A percentile compares a stretch with the other conserved stretches of the same genome.
Conservation (phyloP, 805 yeast species). For the Cyberlindnera veronae region DNA sequence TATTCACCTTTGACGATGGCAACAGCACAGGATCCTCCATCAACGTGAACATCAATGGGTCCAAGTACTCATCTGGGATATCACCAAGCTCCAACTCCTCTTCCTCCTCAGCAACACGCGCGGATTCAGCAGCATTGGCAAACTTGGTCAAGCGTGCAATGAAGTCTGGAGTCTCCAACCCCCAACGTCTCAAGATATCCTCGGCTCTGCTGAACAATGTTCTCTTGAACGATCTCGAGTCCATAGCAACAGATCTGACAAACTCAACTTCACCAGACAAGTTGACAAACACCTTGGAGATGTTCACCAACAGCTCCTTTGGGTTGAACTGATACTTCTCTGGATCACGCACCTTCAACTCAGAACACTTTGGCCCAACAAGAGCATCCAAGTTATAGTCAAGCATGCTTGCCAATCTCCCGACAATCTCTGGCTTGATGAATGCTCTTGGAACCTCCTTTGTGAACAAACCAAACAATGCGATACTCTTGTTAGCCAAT, state of each 20-base stretch:
- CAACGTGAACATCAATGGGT: conserved; percentile 92
- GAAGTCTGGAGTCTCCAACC: conserved; percentile 50
- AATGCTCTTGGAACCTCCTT: conserved; percentile 84
- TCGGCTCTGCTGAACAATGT: conserved; percentile 68
- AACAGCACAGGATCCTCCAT: conserved; percentile 97
- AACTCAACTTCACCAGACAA: conserved; percentile 63
- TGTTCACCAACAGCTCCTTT: conserved; percentile 57
- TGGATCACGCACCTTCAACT: conserved; percentile 80
- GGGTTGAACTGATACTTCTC: conserved; percentile 84
- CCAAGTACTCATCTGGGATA: conserved; percentile 92
- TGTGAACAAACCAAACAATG: conserved; percentile 76
- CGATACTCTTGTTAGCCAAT: conserved; percentile 77
- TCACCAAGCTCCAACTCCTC: conserved; percentile 90
- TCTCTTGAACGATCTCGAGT: conserved; percentile 81
- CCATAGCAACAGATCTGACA: conserved; percentile 78
- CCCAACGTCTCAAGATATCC: conserved; percentile 53
- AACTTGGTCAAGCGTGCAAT: conserved; percentile 45
- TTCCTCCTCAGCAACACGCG: conserved; percentile 61
- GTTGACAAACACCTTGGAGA: conserved; percentile 74
- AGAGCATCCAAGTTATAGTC: conserved; percentile 88
- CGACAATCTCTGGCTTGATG: conserved; percentile 84
- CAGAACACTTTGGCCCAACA: conserved; percentile 93
- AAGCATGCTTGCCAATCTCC: conserved; percentile 92
- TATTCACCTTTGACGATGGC: conserved; percentile 80
- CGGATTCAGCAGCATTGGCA: conserved; percentile 60